A percentile compares a stretch with the other conserved stretches of the same genome.
phyloP scores from a whole-genome alignment of 495 filamentous ascomycete genomes.

The Aspergillus campestris region DNA sequence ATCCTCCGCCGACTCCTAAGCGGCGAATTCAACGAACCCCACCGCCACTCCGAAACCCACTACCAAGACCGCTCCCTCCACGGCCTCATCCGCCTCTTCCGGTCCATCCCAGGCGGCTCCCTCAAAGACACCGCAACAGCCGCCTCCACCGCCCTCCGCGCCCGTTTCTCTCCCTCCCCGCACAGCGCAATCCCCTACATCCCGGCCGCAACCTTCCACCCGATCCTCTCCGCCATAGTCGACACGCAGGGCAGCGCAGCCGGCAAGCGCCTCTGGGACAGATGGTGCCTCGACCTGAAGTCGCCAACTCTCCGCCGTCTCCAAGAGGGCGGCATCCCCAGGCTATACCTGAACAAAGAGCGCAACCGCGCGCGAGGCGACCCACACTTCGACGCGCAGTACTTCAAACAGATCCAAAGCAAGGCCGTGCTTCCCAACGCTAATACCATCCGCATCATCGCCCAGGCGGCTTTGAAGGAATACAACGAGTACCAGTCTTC shows the following conservation, averaged over 20 bases:
- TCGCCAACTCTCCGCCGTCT: conserved; percentile 15
- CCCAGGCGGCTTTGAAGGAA: conserved; percentile 29
- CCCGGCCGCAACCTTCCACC: conserved; percentile 36
- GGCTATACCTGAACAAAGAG: conserved; percentile 17
- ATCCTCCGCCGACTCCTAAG: conserved; percentile 24
- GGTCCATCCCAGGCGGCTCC: conserved; percentile 21
- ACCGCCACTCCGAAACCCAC: conserved; percentile 4
- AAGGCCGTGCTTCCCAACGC: conserved; percentile 28
- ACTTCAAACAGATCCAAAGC: conserved; percentile 15
- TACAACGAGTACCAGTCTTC: conserved; percentile 6
- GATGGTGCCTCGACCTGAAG: conserved; percentile 31
- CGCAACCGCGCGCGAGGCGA: conserved; percentile 15
- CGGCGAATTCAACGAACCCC: conserved; percentile 26
- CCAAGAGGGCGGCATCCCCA: conserved; percentile 22
- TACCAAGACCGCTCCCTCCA: conserved; percentile 25
- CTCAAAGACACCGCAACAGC: conserved; percentile 10
- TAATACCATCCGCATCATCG: conserved; percentile 35
- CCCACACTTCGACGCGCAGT: conserved; percentile 22
- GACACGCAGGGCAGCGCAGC: conserved; percentile 33
- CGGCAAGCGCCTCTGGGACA: conserved; percentile 32
- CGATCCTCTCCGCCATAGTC: conserved; percentile 39
- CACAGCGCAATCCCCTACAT: conserved; percentile 18
- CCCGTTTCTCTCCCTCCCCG: conserved; percentile 6
- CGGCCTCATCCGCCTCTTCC: conserved; percentile 19
- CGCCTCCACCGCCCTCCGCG: conserved; percentile 8